Base-by-base conservation (phyloP, 805 yeast genomes). In the Cyberlindnera americana region DNA sequence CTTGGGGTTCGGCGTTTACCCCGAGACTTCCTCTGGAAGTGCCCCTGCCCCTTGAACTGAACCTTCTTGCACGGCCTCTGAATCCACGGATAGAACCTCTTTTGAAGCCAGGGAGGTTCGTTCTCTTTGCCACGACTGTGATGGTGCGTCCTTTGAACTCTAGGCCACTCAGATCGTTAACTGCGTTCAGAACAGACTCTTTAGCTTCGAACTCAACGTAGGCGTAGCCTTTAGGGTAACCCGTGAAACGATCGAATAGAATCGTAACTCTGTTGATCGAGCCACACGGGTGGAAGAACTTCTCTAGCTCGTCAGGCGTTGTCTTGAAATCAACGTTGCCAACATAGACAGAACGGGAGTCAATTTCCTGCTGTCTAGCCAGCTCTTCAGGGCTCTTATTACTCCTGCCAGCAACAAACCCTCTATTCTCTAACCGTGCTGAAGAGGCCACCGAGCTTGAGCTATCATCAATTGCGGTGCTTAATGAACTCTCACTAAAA, bases 181-280 rank as follows among this genome's bases (percentile, higher is more conserved):
- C 56, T 1, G 88, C 85, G 21, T 58, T 58, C 6, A 56, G 50
- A 6, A 73, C 79, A 13, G 72, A 60, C 6, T 62, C 70, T 5
- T 47, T 43, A 7, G 56, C 50, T 12, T 68, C 71, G 52, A 78
- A 81, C 48, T 83, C 80, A 23, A 81, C 65, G 48, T 78, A 81
- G 2, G 85, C 87, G 53, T 75, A 77, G 2, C 85, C 86, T 46
- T 70, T 73, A 8, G 77, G 73, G 15, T 56, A 55, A 1, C 77
- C 76, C 2, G 73, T 64, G 47, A 50, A 61, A 32, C 64, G 64
- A 47, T 71, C 72, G 40, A 65, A 64, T 41, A 77, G 61, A 17
- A 78, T 67, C 2, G 83, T 78, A 10, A 78, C 70, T 46, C 81
- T 58, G 44, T 70, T 70, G 35, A 77, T 69, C 1, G 54, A 55